Percentiles rank a stretch among this genome's conserved stretches.
These are phyloP conservation scores for Cyclotella kingstonii DNA, from an alignment of 108 stramenopile species.

Conservation along the genomic window DNA sequence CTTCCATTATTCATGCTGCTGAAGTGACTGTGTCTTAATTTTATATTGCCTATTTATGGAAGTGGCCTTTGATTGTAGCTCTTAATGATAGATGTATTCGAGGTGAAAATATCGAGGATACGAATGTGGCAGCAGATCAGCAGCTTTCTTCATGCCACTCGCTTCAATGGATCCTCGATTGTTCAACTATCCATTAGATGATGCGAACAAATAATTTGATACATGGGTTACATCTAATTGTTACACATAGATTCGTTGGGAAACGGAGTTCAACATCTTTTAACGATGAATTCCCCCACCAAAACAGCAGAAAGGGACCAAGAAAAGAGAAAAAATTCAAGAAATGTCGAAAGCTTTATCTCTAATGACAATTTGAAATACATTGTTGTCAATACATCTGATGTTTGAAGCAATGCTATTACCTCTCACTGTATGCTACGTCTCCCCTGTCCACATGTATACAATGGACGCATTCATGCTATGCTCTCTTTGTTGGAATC, in stretches of 20 bases:
- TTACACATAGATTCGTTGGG: slow-evolving; percentile 79
- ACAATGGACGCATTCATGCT: slow-evolving; percentile 74
- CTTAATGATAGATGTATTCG: slow-evolving; percentile 25
- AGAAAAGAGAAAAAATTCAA: slow-evolving; percentile 12
- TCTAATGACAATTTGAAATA: slow-evolving; percentile 39
- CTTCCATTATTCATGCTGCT: slow-evolving; percentile 62
- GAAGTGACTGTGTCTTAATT: slow-evolving; percentile 60
- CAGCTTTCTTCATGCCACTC: slow-evolving; percentile 21
- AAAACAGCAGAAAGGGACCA: no score
- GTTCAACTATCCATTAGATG: slow-evolving; percentile 52
- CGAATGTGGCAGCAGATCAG: neutral
- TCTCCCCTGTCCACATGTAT: slow-evolving; percentile 91
- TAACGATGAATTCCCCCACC: slow-evolving; percentile 66
- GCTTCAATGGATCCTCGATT: slow-evolving; percentile 65
- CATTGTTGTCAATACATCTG: slow-evolving; percentile 60
- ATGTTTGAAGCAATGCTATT: slow-evolving; percentile 80
- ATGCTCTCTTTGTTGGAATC: slow-evolving; percentile 84
- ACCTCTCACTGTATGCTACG: slow-evolving; percentile 85
- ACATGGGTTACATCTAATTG: slow-evolving; percentile 90
- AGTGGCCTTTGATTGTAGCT: slow-evolving; percentile 72
- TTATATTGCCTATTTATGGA: slow-evolving; percentile 77
- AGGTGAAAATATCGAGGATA: neutral
- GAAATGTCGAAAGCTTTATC: slow-evolving; percentile 1
- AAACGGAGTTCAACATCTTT: slow-evolving; percentile 72
- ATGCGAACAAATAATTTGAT: slow-evolving; percentile 54